phyloP scores from a whole-genome alignment of 2,329 filamentous ascomycete genomes.

The Neonectria magnoliae region DNA sequence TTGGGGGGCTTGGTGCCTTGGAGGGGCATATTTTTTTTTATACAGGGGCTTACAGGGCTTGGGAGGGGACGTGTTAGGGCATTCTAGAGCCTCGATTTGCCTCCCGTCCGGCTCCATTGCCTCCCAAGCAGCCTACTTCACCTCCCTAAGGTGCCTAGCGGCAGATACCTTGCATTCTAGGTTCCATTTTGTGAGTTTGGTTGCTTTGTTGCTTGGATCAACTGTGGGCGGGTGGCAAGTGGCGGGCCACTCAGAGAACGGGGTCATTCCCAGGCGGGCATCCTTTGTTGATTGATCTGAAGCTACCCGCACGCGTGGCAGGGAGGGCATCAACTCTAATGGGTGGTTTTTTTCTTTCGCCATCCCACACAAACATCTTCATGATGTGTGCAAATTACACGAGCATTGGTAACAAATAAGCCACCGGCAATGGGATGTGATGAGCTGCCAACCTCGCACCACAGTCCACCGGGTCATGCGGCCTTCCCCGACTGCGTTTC shows the following conservation, averaged over 20 bases:
- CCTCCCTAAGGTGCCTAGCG: not conserved
- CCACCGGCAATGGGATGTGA: not conserved
- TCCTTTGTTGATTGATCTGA: constrained; percentile 9
- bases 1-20: constrained; percentile 7
- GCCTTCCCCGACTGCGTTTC: constrained; percentile 8
- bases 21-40: constrained; percentile 2
- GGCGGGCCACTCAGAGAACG: constrained; percentile 24
- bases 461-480: constrained; percentile 6
- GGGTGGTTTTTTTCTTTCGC: not conserved
- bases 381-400: constrained; percentile 1
- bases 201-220: constrained; percentile 9
- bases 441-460: not conserved
- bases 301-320: not conserved
- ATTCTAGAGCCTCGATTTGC: constrained; percentile 1
- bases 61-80: not conserved
- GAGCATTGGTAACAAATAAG: not conserved
- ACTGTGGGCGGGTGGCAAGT: constrained; percentile 9
- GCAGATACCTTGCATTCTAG: not conserved
- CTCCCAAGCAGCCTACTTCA: not conserved
- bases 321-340: constrained; percentile 11
- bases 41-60: constrained; percentile 1
- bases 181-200: not conserved
- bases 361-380: constrained; percentile 8
- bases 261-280: constrained; percentile 21
- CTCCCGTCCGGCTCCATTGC: not conserved